Base-by-base conservation (phyloP, 2,329 filamentous ascomycete species). In the Fusarium sp. region DNA sequence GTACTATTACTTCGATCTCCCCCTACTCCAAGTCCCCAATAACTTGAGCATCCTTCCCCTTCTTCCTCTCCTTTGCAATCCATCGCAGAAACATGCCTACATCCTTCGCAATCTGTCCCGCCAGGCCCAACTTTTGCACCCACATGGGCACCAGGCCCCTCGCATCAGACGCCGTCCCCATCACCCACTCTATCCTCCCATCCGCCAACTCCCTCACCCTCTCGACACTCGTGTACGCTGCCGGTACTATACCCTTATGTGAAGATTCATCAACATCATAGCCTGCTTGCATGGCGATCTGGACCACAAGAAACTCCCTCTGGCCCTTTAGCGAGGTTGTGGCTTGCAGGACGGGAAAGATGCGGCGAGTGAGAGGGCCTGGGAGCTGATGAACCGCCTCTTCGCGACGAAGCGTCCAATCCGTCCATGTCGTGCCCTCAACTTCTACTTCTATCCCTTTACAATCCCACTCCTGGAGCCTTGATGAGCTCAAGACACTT, bases 131-230 rank as follows among this genome's bases (percentile, higher is more conserved):
- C 70, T 89, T 91, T 84, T 95, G 93, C 74, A 92, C 79, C 85
- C 87, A 91, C 79, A 87, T 84, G 0, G 93, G 93, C 65, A 95
- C 77, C 31, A 87, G 81, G 0, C 93, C 93, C 63, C 87, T 87
- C 0, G 93, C 93, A 80, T 95, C 89, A 68, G 91, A 93, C 13
- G 91, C 89, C 11, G 93, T 95, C 10, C 90, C 92, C 92, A 96
- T 95, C 67, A 92, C 85, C 93, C 93, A 96, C 81, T 93, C 91
- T 56, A 93, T 71, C 20, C 83, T 80, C 1, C 84, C 83, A n/a
- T 76, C 79, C 5, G 76, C 79, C 6, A 87, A 69, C 76, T 86
- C 83, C 65, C 87, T 83, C 37, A 93, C 83, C 54, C 89, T 83
- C 83, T 95, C 93, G 2, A 94, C 85, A 72, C 90, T 92, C 31